A percentile compares a stretch with the other conserved stretches of the same genome.
These are phyloP conservation scores for Auriscalpium vulgare DNA, from an alignment of 768 basidiomycete genomes.

Conservation along the genomic window DNA sequence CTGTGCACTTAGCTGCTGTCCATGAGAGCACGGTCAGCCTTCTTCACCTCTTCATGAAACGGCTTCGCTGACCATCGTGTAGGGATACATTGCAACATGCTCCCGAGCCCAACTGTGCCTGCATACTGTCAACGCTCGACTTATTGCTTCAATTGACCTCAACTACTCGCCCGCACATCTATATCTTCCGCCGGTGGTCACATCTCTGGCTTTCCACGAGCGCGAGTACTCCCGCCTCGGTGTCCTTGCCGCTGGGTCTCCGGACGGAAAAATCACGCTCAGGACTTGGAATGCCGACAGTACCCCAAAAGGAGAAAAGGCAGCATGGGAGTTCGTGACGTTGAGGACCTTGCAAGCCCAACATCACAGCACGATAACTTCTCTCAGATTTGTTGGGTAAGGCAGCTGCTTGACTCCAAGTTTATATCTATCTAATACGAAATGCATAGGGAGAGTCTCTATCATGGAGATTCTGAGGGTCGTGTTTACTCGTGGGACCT, in stretches of 20 bases:
- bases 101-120: conserved; percentile 63
- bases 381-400: conserved; percentile 79
- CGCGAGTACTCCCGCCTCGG: conserved; percentile 77
- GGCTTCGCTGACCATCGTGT: background rate
- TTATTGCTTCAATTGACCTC: conserved; percentile 65
- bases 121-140: conserved; percentile 82
- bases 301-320: conserved; percentile 56
- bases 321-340: conserved; percentile 69
- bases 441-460: conserved; percentile 42
- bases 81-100: conserved; percentile 88
- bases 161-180: conserved; percentile 35
- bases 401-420: background rate
- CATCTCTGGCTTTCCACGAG: conserved; percentile 80
- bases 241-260: conserved; percentile 71
- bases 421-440: background rate
- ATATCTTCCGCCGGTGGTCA: conserved; percentile 46
- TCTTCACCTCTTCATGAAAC: conserved; percentile 2
- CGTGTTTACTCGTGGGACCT: conserved; percentile 50
- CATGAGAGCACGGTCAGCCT: conserved; percentile 74
- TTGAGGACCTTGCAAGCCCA: conserved; percentile 60
- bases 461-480: conserved; percentile 59
- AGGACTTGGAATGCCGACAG: conserved; percentile 79
- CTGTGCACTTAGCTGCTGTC: conserved; percentile 64
- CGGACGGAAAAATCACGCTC: conserved; percentile 71
- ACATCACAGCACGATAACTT: conserved; percentile 41